Percentiles rank a stretch among this genome's conserved stretches.
phyloP scores from a whole-genome alignment of 371 early-diverging fungal species.

The Funneliformis caledonium region DNA sequence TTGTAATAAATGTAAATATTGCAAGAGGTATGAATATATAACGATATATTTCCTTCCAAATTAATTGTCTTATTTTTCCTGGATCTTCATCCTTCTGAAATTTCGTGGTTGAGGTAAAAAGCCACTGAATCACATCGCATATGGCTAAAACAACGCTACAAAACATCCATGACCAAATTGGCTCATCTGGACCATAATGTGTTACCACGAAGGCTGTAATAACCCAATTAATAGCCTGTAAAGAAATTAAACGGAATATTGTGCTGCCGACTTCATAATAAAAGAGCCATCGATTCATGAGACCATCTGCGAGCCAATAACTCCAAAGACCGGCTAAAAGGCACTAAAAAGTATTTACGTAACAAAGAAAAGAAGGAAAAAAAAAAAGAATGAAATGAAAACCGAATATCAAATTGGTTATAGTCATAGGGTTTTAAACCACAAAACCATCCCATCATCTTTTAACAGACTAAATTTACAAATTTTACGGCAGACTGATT shows the following conservation, averaged over 20 bases:
- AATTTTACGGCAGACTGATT: neutral
- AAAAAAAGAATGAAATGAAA: neutral
- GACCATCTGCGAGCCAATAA: slow-evolving; percentile 58
- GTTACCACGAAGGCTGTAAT: slow-evolving; percentile 53
- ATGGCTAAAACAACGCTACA: slow-evolving; percentile 55
- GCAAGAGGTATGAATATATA: slow-evolving; percentile 58
- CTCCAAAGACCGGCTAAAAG: slow-evolving; percentile 65
- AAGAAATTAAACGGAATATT: slow-evolving; percentile 59
- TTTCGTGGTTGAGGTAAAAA: slow-evolving; percentile 56
- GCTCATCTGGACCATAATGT: slow-evolving; percentile 54
- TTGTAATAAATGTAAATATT: slow-evolving; percentile 56
- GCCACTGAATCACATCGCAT: slow-evolving; percentile 53
- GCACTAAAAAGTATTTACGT: slow-evolving; percentile 46
- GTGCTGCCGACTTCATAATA: slow-evolving; percentile 64
- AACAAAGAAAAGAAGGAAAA: neutral
- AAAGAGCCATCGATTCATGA: slow-evolving; percentile 66
- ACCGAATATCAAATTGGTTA: neutral
- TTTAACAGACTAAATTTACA: neutral
- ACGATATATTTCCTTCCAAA: slow-evolving; percentile 51
- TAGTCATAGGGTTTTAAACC: neutral
- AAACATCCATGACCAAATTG: slow-evolving; percentile 59
- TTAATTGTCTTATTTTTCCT: slow-evolving; percentile 48
- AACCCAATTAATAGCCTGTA: slow-evolving; percentile 60
- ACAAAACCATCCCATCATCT: neutral
- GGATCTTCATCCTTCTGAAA: slow-evolving; percentile 54